phyloP scores from a whole-genome alignment of 2,329 filamentous ascomycete genomes.

The Rhytidhysteron rufulum region DNA sequence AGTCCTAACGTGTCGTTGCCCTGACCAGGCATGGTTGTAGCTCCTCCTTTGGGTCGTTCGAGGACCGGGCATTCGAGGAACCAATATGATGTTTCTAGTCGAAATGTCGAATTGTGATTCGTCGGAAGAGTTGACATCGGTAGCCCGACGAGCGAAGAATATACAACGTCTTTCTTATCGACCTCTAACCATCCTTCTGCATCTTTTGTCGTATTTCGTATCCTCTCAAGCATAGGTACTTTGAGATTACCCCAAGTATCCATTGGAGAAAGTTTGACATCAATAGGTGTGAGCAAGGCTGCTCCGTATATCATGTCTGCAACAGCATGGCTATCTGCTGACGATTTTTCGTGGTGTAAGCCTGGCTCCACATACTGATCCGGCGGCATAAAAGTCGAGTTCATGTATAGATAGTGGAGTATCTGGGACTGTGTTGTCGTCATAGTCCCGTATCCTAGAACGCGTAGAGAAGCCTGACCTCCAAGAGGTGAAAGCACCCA shows the following conservation, averaged over 20 bases:
- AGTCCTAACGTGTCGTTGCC: background rate
- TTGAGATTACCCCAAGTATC: conserved; percentile 15
- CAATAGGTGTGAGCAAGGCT: conserved; percentile 3
- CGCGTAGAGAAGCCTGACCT: conserved; percentile 9
- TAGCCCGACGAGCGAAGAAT: conserved; percentile 10
- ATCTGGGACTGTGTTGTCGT: background rate
- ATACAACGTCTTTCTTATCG: background rate
- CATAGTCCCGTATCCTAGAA: conserved; percentile 6
- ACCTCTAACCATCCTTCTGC: conserved; percentile 7
- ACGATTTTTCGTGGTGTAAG: background rate
- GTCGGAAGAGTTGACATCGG: conserved; percentile 4
- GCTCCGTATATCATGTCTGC: background rate
- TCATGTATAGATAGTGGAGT: background rate
- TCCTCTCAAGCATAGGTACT: conserved; percentile 11
- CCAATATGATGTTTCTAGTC: conserved; percentile 11
- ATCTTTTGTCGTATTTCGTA: conserved; percentile 1
- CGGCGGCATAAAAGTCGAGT: background rate
- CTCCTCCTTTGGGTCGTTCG: background rate
- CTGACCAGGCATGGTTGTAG: background rate
- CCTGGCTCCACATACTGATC: background rate
- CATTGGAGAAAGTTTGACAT: conserved; percentile 6
- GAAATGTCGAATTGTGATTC: conserved; percentile 8
- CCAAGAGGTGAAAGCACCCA: conserved; percentile 10
- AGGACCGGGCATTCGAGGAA: conserved; percentile 8
- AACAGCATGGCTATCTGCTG: background rate